Conservation (phyloP, 495 filamentous ascomycete genomes). For the Penicillium bovifimosum region DNA sequence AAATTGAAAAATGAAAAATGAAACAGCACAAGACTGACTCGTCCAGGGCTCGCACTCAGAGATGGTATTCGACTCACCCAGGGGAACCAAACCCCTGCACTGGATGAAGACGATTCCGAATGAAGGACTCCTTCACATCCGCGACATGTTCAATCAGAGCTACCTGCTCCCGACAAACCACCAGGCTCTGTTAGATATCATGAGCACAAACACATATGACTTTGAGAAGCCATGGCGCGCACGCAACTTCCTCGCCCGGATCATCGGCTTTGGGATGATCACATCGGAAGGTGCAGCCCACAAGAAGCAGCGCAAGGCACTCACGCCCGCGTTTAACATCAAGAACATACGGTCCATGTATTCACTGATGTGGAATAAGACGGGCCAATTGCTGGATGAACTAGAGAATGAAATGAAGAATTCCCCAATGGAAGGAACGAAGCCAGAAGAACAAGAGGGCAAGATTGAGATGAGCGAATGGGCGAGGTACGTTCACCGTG, state of each 20-base stretch:
- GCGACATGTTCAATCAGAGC: constrained; percentile 33
- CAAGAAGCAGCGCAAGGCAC: constrained; percentile 61
- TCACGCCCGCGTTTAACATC: constrained; percentile 80
- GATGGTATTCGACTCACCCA: constrained; percentile 51
- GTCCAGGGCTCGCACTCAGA: constrained; percentile 46
- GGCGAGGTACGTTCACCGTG: constrained; percentile 42
- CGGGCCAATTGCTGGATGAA: constrained; percentile 35
- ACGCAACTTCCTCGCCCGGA: constrained; percentile 52
- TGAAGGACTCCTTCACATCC: constrained; percentile 78
- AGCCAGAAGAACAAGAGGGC: constrained; percentile 34
- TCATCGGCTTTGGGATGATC: constrained; percentile 73
- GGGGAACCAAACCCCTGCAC: constrained; percentile 54
- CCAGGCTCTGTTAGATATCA: constrained; percentile 47
- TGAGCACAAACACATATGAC: constrained; percentile 51
- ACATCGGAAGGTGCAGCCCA: constrained; percentile 80
- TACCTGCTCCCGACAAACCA: constrained; percentile 38
- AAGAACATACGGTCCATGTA: constrained; percentile 80
- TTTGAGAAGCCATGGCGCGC: constrained; percentile 46
- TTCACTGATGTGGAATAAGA: constrained; percentile 68
- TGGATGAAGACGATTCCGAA: constrained; percentile 79
- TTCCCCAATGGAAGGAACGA: constrained; percentile 34
- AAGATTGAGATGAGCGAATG: constrained; percentile 65
- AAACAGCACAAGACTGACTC: not conserved
- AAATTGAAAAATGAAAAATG: not conserved
- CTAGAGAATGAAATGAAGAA: constrained; percentile 36